Conservation (phyloP, 208 protist genomes). For the Baffinella frigidus region DNA sequence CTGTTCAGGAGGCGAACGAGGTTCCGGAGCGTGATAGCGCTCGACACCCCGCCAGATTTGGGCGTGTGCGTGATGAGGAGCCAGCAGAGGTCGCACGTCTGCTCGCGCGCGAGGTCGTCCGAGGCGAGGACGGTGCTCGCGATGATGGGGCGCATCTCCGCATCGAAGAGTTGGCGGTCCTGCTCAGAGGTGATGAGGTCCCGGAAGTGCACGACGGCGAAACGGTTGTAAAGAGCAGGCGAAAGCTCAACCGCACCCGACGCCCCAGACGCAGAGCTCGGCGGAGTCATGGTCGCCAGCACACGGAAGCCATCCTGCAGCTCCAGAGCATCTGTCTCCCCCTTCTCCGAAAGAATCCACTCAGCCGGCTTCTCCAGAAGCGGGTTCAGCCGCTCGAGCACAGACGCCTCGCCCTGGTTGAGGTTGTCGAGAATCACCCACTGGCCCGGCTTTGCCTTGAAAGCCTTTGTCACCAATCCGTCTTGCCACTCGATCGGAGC, state of each 20-base stretch:
- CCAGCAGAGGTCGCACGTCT: not conserved
- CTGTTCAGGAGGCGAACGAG: slow-evolving; percentile 12
- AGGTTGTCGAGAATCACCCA: slow-evolving; percentile 37
- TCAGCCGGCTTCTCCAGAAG: not conserved
- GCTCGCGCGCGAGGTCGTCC: not conserved
- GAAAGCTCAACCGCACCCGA: not conserved
- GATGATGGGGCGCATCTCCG: not conserved
- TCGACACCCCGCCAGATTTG: too few relatives aligned
- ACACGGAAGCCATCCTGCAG: not conserved
- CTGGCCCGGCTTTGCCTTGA: not conserved
- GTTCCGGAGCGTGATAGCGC: not conserved
- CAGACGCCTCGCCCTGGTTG: not conserved
- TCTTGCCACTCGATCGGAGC: not conserved
- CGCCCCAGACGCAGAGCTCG: too few relatives aligned
- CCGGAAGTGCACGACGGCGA: not conserved
- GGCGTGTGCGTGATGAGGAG: not conserved
- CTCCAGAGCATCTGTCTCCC: not conserved
- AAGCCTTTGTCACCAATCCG: not conserved
- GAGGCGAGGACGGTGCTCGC: not conserved
- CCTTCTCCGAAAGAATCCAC: slow-evolving; percentile 23
- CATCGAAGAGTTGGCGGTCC: not conserved
- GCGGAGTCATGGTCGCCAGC: not conserved
- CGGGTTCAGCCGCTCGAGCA: not conserved
- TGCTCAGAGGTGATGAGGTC: not conserved
- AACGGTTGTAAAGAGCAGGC: slow-evolving; percentile 23